phyloP scores from a whole-genome alignment of 2,329 filamentous ascomycete species.

The Pseudogymnoascus sp. region DNA sequence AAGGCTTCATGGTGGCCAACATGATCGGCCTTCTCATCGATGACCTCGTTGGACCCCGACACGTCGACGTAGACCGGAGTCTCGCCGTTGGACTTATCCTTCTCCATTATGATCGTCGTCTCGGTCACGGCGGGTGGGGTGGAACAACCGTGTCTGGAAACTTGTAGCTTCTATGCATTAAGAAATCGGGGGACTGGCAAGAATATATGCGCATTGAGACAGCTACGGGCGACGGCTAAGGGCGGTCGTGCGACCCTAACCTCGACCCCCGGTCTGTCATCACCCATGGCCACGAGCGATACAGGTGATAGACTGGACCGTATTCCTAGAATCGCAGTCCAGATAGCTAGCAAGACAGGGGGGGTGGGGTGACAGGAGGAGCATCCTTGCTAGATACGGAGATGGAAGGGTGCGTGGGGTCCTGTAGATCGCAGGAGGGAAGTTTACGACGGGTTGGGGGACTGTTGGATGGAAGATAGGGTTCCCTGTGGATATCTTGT shows the following conservation, averaged over 20 bases:
- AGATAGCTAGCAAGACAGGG: conserved; percentile 1
- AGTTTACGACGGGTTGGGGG: background rate
- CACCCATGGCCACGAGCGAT: background rate
- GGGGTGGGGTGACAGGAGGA: background rate
- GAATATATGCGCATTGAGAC: conserved; percentile 4
- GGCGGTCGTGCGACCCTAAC: conserved; percentile 1
- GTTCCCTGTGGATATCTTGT: background rate
- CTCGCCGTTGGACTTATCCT: background rate
- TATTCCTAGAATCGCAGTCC: background rate
- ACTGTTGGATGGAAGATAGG: background rate
- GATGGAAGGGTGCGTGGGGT: background rate
- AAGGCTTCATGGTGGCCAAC: background rate
- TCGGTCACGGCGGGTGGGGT: background rate
- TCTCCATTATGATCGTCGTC: conserved; percentile 3
- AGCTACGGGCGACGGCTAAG: background rate
- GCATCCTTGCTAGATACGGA: background rate
- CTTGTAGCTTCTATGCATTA: conserved; percentile 4
- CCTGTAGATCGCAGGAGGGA: background rate
- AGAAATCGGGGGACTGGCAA: background rate
- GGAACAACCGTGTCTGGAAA: background rate
- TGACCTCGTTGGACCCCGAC: background rate
- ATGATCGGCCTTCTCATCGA: background rate
- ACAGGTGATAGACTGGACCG: background rate
- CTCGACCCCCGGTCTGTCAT: background rate
- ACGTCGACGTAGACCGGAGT: background rate